Evolutionary conservation across 2,329 filamentous ascomycete genomes (phyloP).

Genomic region (Aureobasidium sp.): DNA sequence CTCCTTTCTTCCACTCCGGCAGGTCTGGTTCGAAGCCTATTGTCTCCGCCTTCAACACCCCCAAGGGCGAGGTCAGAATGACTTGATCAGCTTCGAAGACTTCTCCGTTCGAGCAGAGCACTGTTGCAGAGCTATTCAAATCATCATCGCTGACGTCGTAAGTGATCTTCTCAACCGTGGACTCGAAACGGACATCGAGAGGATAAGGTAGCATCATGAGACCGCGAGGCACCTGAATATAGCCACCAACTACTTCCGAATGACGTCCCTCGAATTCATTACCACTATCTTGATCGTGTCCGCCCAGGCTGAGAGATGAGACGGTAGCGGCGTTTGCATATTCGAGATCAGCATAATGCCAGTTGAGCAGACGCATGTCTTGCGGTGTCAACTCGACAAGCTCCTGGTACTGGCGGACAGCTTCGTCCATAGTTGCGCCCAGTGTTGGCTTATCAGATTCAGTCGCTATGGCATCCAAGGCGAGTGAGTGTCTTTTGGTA

Average conservation of each 20-base stretch:
- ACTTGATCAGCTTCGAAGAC: constrained; percentile 77
- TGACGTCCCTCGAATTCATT: constrained; percentile 97
- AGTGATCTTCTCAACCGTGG: constrained; percentile 66
- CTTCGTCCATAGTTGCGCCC: constrained; percentile 84
- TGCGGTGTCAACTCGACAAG: constrained; percentile 77
- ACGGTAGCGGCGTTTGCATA: constrained; percentile 93
- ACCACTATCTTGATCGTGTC: constrained; percentile 95
- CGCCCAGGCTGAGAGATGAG: constrained; percentile 74
- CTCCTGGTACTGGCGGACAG: constrained; percentile 78
- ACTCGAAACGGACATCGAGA: constrained; percentile 69
- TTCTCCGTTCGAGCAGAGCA: constrained; percentile 73
- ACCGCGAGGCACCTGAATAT: constrained; percentile 86
- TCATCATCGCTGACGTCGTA: constrained; percentile 43
- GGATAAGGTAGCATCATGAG: constrained; percentile 69
- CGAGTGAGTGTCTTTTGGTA: constrained; percentile 58
- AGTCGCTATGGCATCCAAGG: constrained; percentile 60
- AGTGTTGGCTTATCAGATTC: constrained; percentile 62
- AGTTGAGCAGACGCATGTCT: constrained; percentile 87
- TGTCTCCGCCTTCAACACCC: constrained; percentile 76
- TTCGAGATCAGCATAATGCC: constrained; percentile 97
- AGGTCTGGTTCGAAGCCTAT: constrained; percentile 84
- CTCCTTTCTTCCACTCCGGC: constrained; percentile 76
- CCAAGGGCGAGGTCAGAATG: constrained; percentile 84
- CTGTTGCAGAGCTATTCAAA: constrained; percentile 42
- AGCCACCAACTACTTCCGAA: constrained; percentile 87